Conservation (phyloP, 306 rosid species). For the Malus asiatica region DNA sequence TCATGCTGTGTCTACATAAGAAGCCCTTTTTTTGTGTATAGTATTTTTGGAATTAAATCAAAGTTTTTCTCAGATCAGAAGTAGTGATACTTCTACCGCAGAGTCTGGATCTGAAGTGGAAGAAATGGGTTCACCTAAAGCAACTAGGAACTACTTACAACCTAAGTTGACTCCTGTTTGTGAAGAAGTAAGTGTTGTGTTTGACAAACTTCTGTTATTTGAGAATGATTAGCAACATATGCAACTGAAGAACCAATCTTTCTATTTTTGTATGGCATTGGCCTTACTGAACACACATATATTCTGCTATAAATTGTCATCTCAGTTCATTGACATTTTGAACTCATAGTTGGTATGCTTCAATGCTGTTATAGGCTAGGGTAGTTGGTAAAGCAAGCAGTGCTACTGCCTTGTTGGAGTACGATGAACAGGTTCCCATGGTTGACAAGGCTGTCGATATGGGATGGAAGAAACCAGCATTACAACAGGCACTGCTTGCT, state of each 20-base stretch:
- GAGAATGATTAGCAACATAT: neutral
- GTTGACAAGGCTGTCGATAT: constrained; percentile 80
- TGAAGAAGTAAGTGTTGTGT: constrained; percentile 65
- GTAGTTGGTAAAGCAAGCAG: constrained; percentile 29
- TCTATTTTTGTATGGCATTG: neutral
- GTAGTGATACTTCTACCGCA: constrained; percentile 81
- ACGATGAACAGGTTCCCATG: constrained; percentile 73
- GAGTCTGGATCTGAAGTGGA: constrained; percentile 96
- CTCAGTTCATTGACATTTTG: neutral
- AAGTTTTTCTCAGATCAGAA: constrained; percentile 37
- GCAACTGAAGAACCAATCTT: neutral
- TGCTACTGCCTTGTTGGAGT: constrained; percentile 35
- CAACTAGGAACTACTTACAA: constrained; percentile 39
- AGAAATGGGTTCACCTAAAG: constrained; percentile 74
- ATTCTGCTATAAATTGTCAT: neutral
- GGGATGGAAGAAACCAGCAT: constrained; percentile 38
- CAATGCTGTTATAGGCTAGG: constrained; percentile 57
- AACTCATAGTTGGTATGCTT: constrained; percentile 7
- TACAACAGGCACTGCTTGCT: constrained; percentile 25
- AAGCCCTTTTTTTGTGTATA: constrained; percentile 5
- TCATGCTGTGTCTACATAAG: constrained; percentile 13
- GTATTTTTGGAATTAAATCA: neutral
- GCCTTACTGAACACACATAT: neutral
- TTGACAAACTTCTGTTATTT: neutral
- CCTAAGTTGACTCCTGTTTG: constrained; percentile 76